These are phyloP conservation scores for Symbiodinium pilosum DNA, from an alignment of 73 alveolate species.

Conservation along the genomic window DNA sequence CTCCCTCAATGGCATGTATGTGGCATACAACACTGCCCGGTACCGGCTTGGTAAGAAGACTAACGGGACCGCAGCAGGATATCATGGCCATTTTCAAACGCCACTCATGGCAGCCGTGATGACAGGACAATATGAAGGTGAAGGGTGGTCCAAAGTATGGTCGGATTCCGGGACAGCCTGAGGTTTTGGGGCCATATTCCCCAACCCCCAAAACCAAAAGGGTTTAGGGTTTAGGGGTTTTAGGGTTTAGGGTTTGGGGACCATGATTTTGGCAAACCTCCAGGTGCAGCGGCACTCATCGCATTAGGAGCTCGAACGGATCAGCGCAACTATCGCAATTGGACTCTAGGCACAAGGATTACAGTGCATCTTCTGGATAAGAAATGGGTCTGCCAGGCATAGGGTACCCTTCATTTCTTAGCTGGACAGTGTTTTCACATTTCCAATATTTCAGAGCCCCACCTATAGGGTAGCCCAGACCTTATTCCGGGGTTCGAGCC, in stretches of 20 bases:
- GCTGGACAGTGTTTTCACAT: not conserved
- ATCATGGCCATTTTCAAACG: not conserved
- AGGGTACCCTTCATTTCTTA: not conserved
- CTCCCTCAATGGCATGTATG: not conserved
- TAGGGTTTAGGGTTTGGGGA: no score
- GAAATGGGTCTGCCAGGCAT: not conserved
- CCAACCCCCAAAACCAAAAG: no score
- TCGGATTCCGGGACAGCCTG: no score
- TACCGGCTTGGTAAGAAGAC: not conserved
- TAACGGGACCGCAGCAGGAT: not conserved
- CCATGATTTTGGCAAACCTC: no score
- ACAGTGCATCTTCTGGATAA: not conserved
- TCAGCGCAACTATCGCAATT: not conserved
- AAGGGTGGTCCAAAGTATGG: no score
- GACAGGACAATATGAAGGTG: not conserved
- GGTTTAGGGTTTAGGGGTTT: no score
- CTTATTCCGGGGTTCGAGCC: not conserved
- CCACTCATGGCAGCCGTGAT: not conserved
- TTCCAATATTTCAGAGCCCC: not conserved
- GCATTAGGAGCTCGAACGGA: not conserved
- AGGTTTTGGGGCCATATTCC: no score
- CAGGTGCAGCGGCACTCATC: not conserved
- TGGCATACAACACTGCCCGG: not conserved
- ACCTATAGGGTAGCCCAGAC: not conserved
- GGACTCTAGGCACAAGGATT: not conserved